These are phyloP conservation scores for Myriangium duriaei DNA, from an alignment of 2,329 filamentous ascomycete genomes.

Conservation along the genomic window DNA sequence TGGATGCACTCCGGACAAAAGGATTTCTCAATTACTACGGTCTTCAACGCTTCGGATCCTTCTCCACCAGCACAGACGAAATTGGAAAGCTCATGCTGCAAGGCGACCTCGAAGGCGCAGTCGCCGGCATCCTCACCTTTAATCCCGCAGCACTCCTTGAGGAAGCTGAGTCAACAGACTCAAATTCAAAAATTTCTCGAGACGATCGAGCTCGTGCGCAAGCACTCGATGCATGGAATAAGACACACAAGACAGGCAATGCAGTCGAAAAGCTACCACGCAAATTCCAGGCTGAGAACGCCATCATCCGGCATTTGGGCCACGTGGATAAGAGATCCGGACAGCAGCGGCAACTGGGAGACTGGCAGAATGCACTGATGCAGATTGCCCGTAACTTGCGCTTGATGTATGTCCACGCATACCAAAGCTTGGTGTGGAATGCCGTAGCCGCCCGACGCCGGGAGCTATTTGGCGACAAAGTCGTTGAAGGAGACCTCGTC, in stretches of 20 bases:
- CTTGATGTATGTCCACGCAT: constrained; percentile 93
- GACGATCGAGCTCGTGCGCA: constrained; percentile 72
- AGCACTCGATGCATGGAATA: constrained; percentile 63
- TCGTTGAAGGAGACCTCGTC: constrained; percentile 78
- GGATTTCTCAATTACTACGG: constrained; percentile 98
- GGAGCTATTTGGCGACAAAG: constrained; percentile 57
- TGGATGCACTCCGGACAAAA: constrained; percentile 54
- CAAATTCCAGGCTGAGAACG: constrained; percentile 68
- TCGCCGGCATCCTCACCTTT: constrained; percentile 65
- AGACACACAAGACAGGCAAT: constrained; percentile 34
- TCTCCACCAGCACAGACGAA: constrained; percentile 70
- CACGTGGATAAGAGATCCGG: constrained; percentile 31
- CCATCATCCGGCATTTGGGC: constrained; percentile 65
- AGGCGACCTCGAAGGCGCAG: constrained; percentile 67
- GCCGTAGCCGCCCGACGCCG: constrained; percentile 69
- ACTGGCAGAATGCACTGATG: constrained; percentile 71
- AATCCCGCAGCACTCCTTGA: constrained; percentile 47
- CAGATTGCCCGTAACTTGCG: constrained; percentile 70
- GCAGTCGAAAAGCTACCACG: constrained; percentile 60
- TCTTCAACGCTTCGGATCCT: constrained; percentile 90
- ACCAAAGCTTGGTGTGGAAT: constrained; percentile 94
- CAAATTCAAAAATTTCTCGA: constrained; percentile 43
- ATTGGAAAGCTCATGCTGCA: constrained; percentile 75
- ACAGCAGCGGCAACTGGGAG: constrained; percentile 41
- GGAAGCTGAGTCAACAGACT: constrained; percentile 33